A percentile compares a stretch with the other conserved stretches of the same genome.
These are phyloP conservation scores for Cardamine occulta DNA, from an alignment of 345 rosid genomes.

Conservation along the genomic window DNA sequence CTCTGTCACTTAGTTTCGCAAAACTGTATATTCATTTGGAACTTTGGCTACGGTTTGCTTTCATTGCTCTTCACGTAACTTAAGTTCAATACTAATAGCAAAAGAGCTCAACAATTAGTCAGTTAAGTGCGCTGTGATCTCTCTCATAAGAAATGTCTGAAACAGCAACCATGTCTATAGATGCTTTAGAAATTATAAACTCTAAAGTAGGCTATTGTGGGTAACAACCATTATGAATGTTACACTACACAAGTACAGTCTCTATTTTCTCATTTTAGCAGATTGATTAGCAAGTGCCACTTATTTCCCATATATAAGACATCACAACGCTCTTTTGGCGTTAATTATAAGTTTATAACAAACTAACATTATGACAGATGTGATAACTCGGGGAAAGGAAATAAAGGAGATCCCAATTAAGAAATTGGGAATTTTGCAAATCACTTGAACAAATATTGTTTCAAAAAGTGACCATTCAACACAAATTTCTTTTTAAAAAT, in stretches of 20 bases:
- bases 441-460: constrained; percentile 13
- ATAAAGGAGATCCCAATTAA: not conserved
- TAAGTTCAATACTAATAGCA: not conserved
- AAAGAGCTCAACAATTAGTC: constrained; percentile 10
- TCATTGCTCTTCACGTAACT: constrained; percentile 18
- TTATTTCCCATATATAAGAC: not conserved
- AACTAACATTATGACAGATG: not conserved
- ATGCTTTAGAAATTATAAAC: not conserved
- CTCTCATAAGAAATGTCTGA: not conserved
- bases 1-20: constrained; percentile 21
- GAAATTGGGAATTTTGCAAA: constrained; percentile 1
- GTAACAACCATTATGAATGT: not conserved
- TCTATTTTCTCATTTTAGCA: not conserved
- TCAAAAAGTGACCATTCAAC: constrained; percentile 18
- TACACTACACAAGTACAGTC: too few relatives aligned
- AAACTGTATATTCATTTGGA: constrained; percentile 40
- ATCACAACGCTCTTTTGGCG: not conserved
- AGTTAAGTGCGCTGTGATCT: not conserved
- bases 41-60: constrained; percentile 33
- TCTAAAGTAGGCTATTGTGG: not conserved
- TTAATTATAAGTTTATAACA: too few relatives aligned
- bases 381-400: not conserved
- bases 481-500: constrained; percentile 3
- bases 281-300: not conserved
- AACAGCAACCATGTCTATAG: not conserved